A percentile compares a stretch with the other conserved stretches of the same genome.
phyloP scores from a whole-genome alignment of 2,329 filamentous ascomycete genomes.

The Cercospora sp. region DNA sequence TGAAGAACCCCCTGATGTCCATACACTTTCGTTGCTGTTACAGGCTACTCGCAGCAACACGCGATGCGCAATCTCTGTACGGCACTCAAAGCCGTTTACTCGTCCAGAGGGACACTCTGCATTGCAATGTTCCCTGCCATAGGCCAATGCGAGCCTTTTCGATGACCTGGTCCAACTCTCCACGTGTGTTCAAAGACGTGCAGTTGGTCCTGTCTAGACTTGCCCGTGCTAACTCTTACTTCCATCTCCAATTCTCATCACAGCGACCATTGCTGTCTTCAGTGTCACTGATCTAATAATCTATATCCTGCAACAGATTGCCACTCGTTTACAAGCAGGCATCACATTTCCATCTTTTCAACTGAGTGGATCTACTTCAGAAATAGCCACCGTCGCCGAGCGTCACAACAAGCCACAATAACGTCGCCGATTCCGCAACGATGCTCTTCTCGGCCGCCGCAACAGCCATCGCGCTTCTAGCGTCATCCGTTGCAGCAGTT shows the following conservation, averaged over 20 bases:
- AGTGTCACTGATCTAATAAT: background rate
- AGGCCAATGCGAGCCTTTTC: background rate
- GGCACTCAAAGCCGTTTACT: background rate
- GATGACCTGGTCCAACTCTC: background rate
- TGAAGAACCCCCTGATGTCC: background rate
- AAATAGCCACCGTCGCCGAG: background rate
- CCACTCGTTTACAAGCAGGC: background rate
- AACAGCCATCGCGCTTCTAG: constrained; percentile 8
- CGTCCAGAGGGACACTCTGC: background rate
- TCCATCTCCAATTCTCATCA: background rate
- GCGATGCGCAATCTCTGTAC: background rate
- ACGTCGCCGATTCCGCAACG: background rate
- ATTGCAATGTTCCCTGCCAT: background rate
- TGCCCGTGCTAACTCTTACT: background rate
- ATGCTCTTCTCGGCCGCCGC: constrained; percentile 13
- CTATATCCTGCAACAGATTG: background rate
- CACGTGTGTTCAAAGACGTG: background rate
- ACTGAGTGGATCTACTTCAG: background rate
- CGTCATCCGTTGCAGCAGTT: background rate
- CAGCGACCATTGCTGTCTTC: background rate
- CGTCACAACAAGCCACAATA: background rate
- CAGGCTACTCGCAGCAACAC: background rate
- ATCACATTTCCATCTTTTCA: background rate
- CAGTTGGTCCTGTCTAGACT: background rate
- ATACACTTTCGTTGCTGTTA: background rate